Percentiles rank a stretch among this genome's conserved stretches.
Evolutionary conservation across 2,329 filamentous ascomycete genomes (phyloP).

Genomic region (Beauveria asiatica): DNA sequence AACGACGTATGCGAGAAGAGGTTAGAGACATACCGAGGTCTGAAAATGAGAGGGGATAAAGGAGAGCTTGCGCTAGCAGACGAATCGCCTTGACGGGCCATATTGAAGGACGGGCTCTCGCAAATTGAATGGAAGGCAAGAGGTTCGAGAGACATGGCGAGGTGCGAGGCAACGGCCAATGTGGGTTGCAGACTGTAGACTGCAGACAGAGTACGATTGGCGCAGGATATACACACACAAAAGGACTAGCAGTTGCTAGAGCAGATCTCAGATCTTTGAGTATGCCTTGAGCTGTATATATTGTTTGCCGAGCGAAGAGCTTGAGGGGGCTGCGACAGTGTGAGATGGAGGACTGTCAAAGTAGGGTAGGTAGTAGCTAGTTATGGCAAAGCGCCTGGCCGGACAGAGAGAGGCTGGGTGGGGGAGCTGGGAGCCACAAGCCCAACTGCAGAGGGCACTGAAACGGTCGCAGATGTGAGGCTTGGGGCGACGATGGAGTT

Average conservation of each 20-base stretch:
- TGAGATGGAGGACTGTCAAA: background rate
- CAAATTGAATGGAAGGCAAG: background rate
- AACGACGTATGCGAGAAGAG: background rate
- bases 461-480: background rate
- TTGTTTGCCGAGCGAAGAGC: background rate
- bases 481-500: background rate
- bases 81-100: constrained; percentile 1
- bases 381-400: constrained; percentile 4
- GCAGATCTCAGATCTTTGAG: no score
- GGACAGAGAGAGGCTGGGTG: background rate
- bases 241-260: background rate
- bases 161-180: background rate
- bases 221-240: background rate
- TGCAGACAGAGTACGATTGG: background rate
- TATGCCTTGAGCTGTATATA: background rate
- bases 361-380: background rate
- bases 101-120: background rate
- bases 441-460: background rate
- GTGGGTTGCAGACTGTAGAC: background rate
- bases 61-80: constrained; percentile 1
- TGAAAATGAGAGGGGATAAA: constrained; percentile 41
- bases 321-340: background rate
- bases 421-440: background rate
- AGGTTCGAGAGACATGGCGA: constrained; percentile 2
- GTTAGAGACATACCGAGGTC: constrained; percentile 36